Conservation (phyloP, 2,329 filamentous ascomycete genomes). For the Periconia macrospinosa region DNA sequence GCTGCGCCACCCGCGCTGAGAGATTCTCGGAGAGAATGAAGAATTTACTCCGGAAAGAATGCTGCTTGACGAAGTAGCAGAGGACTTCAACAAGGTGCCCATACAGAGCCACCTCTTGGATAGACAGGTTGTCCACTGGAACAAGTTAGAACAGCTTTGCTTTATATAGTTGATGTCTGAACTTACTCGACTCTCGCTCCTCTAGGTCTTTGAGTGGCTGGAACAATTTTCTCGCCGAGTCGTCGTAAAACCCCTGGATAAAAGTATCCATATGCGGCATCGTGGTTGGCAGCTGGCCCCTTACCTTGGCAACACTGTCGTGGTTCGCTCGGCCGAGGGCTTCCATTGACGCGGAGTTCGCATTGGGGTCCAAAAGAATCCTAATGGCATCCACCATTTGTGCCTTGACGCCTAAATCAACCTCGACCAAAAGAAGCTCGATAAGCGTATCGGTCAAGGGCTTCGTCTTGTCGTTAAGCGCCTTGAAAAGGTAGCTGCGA, state of each 20-base stretch:
- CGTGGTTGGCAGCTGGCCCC: conserved; percentile 49
- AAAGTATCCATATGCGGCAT: conserved; percentile 80
- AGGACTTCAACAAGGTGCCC: conserved; percentile 90
- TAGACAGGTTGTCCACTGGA: conserved; percentile 69
- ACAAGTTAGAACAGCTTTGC: conserved; percentile 20
- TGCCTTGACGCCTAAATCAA: conserved; percentile 90
- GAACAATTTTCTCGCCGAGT: conserved; percentile 82
- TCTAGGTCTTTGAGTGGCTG: conserved; percentile 82
- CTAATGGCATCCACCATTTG: conserved; percentile 96
- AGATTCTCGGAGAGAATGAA: conserved; percentile 83
- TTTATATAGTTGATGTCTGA: neutral
- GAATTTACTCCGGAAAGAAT: conserved; percentile 81
- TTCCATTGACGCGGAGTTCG: conserved; percentile 63
- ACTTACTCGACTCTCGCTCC: conserved; percentile 58
- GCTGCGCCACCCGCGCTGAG: conserved; percentile 75
- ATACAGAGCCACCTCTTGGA: conserved; percentile 87
- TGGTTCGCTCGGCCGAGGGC: conserved; percentile 62
- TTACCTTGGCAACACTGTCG: conserved; percentile 68
- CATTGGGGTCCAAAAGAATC: conserved; percentile 78
- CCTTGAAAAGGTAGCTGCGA: conserved; percentile 87
- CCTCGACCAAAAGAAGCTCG: conserved; percentile 85
- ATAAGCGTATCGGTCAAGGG: conserved; percentile 91
- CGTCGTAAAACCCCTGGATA: conserved; percentile 85
- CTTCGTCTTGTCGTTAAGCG: conserved; percentile 82
- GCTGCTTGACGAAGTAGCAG: conserved; percentile 90